phyloP scores from a whole-genome alignment of 257 asterid genomes.

The Solanum appendiculatum region DNA sequence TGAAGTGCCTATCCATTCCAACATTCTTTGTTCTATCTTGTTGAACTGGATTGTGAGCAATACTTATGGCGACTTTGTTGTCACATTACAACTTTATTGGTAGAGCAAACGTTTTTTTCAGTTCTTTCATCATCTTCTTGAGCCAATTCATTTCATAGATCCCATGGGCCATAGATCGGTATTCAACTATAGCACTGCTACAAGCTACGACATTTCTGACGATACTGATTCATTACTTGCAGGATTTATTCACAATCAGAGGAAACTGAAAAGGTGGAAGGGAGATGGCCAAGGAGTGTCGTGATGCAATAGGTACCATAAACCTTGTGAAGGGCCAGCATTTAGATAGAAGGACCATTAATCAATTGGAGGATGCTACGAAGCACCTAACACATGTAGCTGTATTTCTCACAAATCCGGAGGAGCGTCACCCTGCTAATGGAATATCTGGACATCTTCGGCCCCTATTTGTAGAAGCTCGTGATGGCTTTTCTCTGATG shows the following conservation, averaged over 20 bases:
- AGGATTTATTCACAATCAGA: neutral
- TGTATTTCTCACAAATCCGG: neutral
- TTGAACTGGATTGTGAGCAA: neutral
- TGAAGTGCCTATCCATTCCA: fast-evolving
- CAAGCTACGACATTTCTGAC: neutral
- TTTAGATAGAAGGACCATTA: too few species aligned
- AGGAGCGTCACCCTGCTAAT: neutral
- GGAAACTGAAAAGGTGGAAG: neutral
- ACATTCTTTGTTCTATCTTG: neutral
- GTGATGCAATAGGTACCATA: neutral
- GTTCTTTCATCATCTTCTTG: neutral
- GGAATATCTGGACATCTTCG: neutral
- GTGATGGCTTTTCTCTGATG: neutral
- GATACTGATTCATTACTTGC: neutral
- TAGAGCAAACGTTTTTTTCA: too few species aligned
- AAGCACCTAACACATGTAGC: neutral
- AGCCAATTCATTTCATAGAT: neutral
- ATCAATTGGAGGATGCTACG: neutral
- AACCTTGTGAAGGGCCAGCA: neutral
- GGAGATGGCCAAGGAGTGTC: neutral
- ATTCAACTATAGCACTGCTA: neutral
- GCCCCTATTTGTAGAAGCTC: neutral
- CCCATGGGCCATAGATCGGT: neutral
- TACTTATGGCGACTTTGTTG: neutral
- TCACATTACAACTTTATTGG: neutral